A percentile compares a stretch with the other conserved stretches of the same genome.
Conservation (phyloP, 768 basidiomycete species). For the Boletellus ananas region DNA sequence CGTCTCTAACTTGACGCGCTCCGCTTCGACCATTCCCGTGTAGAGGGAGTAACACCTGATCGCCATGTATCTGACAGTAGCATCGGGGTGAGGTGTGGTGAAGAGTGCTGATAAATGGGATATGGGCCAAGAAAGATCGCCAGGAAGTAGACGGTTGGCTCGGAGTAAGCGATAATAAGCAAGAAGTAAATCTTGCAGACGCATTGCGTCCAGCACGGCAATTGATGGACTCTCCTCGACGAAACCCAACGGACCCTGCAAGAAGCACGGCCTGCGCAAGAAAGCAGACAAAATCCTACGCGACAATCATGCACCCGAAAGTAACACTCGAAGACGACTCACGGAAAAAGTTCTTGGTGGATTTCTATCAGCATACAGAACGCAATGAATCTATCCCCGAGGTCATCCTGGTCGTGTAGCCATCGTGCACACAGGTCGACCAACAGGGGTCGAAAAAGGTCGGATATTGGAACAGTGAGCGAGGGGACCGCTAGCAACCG, state of each 20-base stretch:
- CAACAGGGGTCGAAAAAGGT: slow-evolving; percentile 70
- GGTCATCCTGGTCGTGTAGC: slow-evolving; percentile 52
- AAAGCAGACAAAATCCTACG: slow-evolving; percentile 55
- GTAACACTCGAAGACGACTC: slow-evolving; percentile 27
- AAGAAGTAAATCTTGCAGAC: slow-evolving; percentile 69
- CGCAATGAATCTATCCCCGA: slow-evolving; percentile 52
- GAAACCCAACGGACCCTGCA: slow-evolving; percentile 53
- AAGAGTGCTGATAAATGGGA: slow-evolving; percentile 42
- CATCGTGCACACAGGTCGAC: slow-evolving; percentile 80
- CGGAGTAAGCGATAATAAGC: slow-evolving; percentile 79
- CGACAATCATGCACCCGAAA: not conserved
- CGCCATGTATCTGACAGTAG: slow-evolving; percentile 63
- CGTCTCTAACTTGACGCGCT: slow-evolving; percentile 63
- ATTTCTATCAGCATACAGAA: slow-evolving; percentile 62
- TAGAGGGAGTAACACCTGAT: slow-evolving; percentile 77
- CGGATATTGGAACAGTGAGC: slow-evolving; percentile 60
- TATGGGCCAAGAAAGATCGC: slow-evolving; percentile 56
- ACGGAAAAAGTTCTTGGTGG: slow-evolving; percentile 73
- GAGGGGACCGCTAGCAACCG: slow-evolving; percentile 55
- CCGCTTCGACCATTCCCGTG: slow-evolving; percentile 72
- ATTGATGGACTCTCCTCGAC: slow-evolving; percentile 32
- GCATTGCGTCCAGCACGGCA: slow-evolving; percentile 35
- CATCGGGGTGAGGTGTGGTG: slow-evolving; percentile 53
- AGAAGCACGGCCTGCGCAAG: slow-evolving; percentile 40
- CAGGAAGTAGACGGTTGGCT: slow-evolving; percentile 67